These are phyloP conservation scores for Tolypocladium guangdongense DNA, from an alignment of 2,329 filamentous ascomycete genomes.

Conservation along the genomic window DNA sequence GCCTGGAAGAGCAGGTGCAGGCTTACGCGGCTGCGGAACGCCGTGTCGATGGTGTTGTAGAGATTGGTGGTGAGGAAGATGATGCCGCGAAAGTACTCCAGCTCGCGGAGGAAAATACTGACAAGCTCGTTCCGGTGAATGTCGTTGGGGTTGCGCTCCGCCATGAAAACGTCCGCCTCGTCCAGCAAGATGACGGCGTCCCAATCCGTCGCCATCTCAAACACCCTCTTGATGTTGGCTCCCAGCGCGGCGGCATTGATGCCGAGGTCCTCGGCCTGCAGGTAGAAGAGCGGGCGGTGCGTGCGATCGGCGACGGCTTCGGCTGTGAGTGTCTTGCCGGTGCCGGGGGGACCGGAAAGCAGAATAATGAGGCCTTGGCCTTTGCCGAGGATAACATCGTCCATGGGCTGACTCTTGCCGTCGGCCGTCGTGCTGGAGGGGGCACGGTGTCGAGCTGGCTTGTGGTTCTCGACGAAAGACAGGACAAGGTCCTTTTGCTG, in stretches of 20 bases:
- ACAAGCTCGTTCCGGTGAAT: conserved; percentile 38
- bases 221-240: conserved; percentile 33
- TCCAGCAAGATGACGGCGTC: conserved; percentile 39
- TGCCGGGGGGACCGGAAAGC: conserved; percentile 33
- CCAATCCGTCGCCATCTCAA: conserved; percentile 38
- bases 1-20: conserved; percentile 34
- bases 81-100: conserved; percentile 34
- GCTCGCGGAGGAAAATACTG: conserved; percentile 33
- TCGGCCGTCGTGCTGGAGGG: neutral
- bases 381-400: conserved; percentile 32
- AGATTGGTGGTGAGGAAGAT: conserved; percentile 35
- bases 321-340: conserved; percentile 35
- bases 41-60: conserved; percentile 29
- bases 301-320: conserved; percentile 31
- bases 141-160: conserved; percentile 31
- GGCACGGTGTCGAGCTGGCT: conserved; percentile 3
- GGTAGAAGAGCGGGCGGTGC: conserved; percentile 31
- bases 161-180: conserved; percentile 43
- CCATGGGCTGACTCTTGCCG: conserved; percentile 10
- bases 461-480: conserved; percentile 36
- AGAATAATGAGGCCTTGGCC: conserved; percentile 33
- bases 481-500: conserved; percentile 35
- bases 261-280: conserved; percentile 37
- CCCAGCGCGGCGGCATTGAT: conserved; percentile 31
- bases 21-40: conserved; percentile 34